A percentile compares a stretch with the other conserved stretches of the same genome.
Evolutionary conservation across 2,329 filamentous ascomycete species (phyloP).

Genomic region (Sporothrix humicola): DNA sequence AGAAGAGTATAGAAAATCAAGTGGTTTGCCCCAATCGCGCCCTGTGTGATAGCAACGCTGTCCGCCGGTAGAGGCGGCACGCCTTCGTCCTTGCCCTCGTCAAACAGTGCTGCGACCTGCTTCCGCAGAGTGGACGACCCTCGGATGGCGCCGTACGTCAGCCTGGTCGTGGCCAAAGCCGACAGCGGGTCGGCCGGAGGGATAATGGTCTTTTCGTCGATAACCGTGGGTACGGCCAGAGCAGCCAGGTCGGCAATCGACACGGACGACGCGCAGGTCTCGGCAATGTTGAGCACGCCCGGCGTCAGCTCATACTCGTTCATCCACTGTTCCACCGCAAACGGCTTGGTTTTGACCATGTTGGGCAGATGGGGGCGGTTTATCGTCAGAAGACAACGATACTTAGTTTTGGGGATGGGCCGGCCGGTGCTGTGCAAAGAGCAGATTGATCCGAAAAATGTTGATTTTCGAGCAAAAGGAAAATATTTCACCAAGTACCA

Average conservation of each 20-base stretch:
- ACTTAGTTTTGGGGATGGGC: neutral
- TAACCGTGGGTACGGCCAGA: slow-evolving; percentile 61
- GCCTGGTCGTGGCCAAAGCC: slow-evolving; percentile 56
- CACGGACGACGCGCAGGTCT: slow-evolving; percentile 78
- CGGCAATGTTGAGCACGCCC: slow-evolving; percentile 71
- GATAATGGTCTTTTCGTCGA: slow-evolving; percentile 38
- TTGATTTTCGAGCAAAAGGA: neutral
- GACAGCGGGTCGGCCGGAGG: slow-evolving; percentile 48
- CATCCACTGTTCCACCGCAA: slow-evolving; percentile 77
- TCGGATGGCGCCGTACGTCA: slow-evolving; percentile 75
- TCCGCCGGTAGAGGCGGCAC: slow-evolving; percentile 58
- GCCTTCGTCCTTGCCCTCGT: slow-evolving; percentile 36
- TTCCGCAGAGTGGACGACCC: slow-evolving; percentile 69
- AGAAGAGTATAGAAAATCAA: slow-evolving; percentile 76
- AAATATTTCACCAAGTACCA: neutral
- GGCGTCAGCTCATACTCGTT: slow-evolving; percentile 63
- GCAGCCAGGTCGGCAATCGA: slow-evolving; percentile 70
- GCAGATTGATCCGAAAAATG: neutral
- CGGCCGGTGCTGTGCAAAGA: neutral
- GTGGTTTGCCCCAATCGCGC: slow-evolving; percentile 85
- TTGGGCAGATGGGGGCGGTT: slow-evolving; percentile 30
- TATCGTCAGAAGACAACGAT: neutral
- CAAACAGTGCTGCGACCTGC: slow-evolving; percentile 66
- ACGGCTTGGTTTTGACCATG: slow-evolving; percentile 60
- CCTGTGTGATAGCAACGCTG: slow-evolving; percentile 76